A percentile compares a stretch with the other conserved stretches of the same genome.
phyloP scores from a whole-genome alignment of 768 basidiomycete species.

The Leucocoprinus birnbaumii region DNA sequence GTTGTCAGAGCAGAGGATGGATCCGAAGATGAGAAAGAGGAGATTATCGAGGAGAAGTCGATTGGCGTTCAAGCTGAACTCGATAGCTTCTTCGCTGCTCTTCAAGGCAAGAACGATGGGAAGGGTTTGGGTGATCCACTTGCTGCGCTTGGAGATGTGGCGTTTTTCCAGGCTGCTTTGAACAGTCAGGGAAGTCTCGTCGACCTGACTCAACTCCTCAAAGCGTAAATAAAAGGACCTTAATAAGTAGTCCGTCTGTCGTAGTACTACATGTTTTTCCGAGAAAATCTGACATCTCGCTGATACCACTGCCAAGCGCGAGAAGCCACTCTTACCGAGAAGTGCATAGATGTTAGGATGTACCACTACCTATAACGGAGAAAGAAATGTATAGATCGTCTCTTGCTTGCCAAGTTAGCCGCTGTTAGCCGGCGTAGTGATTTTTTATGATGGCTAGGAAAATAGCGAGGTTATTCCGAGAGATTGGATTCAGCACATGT shows the following conservation, averaged over 20 bases:
- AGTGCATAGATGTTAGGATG: too few relatives aligned
- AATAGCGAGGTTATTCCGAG: not conserved
- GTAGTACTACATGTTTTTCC: not conserved
- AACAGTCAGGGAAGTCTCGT: constrained; percentile 61
- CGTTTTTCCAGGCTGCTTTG: constrained; percentile 75
- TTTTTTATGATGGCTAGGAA: not conserved
- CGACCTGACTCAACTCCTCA: constrained; percentile 44
- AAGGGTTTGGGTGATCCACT: constrained; percentile 52
- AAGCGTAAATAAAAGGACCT: not conserved
- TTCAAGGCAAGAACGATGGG: constrained; percentile 48
- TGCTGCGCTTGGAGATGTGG: constrained; percentile 70
- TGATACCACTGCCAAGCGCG: not conserved
- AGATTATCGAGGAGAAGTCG: constrained; percentile 44
- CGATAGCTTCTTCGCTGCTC: constrained; percentile 54
- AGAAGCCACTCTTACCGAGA: too few relatives aligned
- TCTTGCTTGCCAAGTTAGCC: too few relatives aligned
- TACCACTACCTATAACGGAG: too few relatives aligned
- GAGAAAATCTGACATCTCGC: not conserved
- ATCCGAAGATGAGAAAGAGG: constrained; percentile 42
- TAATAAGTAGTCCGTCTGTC: not conserved
- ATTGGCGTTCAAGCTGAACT: constrained; percentile 59
- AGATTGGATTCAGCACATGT: not conserved
- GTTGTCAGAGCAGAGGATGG: constrained; percentile 32
- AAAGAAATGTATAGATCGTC: too few relatives aligned
- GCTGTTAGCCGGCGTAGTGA: not conserved